Evolutionary conservation across 352 stramenopile genomes (phyloP), one percentile per base, ranked within the genome.

Genomic region (Thraustochytrium aureum): DNA sequence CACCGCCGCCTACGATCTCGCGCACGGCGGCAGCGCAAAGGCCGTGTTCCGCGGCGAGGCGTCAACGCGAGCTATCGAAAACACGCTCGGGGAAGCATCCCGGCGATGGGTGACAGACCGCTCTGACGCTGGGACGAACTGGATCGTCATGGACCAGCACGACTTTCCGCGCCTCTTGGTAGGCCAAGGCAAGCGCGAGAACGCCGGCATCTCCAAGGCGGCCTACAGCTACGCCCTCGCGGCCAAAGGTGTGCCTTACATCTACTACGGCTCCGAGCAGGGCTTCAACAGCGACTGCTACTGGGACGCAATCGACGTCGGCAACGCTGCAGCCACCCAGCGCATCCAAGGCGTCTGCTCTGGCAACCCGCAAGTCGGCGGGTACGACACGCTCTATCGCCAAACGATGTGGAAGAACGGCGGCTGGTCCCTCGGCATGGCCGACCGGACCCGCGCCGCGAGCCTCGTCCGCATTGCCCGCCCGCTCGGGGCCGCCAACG

Each of bases 281-380:
- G 47, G 47, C 47, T 56, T 56, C 47, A 56, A 64, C 33, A n/a
- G 56, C 33, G n/a, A 64, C 56, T 64, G 56, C 33, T 64, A 64
- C 33, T 64, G 56, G 56, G 35, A 38, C 33, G n/a, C 10, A 10
- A 64, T 64, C 10, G 26, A 64, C 10, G 10, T 64, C 33, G 56
- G 56, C 56, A 64, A 10, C 10, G 35, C 10, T n/a, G 56, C 10
- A n/a, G 56, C 56, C 26, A 56, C 47, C 17, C 17, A 56, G 47
- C 47, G 47, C 47, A 56, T 64, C 10, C 56, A 64, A 26, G 26
- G 26, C 56, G 56, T 64, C 10, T 64, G 56, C 33, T 64, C 56
- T 39, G 56, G 56, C 26, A 38, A 22, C 26, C 10, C 56, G 10
- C 26, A 32, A 39, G 56, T 56, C 26, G 56, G 56, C 26, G n/a